phyloP scores from a whole-genome alignment of 2,329 filamentous ascomycete genomes.

The Aspergillus melleus region DNA sequence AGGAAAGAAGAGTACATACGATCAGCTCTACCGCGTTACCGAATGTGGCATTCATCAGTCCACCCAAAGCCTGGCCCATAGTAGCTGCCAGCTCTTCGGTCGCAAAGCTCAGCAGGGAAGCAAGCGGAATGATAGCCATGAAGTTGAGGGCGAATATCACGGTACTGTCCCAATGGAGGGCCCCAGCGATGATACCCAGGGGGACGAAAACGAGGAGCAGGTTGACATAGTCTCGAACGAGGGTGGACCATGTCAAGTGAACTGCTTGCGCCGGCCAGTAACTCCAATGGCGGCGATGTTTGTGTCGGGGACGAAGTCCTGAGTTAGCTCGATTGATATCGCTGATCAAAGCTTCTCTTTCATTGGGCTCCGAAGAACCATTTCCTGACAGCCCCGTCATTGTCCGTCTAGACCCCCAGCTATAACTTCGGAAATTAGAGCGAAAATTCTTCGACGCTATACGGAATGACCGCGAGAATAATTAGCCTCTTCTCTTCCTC shows the following conservation, averaged over 20 bases:
- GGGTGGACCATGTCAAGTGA: slow-evolving; percentile 45
- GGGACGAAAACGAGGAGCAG: slow-evolving; percentile 65
- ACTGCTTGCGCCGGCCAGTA: slow-evolving; percentile 40
- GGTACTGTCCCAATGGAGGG: slow-evolving; percentile 58
- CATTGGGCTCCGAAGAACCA: slow-evolving; percentile 31
- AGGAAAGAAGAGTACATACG: slow-evolving; percentile 70
- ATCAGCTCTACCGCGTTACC: slow-evolving; percentile 67
- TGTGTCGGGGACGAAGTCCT: slow-evolving; percentile 27
- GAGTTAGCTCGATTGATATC: slow-evolving; percentile 20
- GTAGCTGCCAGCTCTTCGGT: slow-evolving; percentile 63
- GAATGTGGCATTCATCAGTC: slow-evolving; percentile 66
- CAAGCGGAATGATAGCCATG: slow-evolving; percentile 63
- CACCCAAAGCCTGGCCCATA: slow-evolving; percentile 62
- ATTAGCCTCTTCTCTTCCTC: slow-evolving; percentile 10
- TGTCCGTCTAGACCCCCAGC: slow-evolving; percentile 27
- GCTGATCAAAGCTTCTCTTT: slow-evolving; percentile 37
- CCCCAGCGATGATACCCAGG: slow-evolving; percentile 61
- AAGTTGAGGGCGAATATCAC: slow-evolving; percentile 65
- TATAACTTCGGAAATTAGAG: slow-evolving; percentile 30
- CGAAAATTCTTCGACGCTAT: slow-evolving; percentile 30
- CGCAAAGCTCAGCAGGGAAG: slow-evolving; percentile 62
- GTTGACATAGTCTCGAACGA: slow-evolving; percentile 57
- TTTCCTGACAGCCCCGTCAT: slow-evolving; percentile 34
- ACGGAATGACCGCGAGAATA: not conserved
- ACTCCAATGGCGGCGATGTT: slow-evolving; percentile 39